These are phyloP conservation scores for Triangularia setosa DNA, from an alignment of 2,329 filamentous ascomycete species.

Conservation along the genomic window DNA sequence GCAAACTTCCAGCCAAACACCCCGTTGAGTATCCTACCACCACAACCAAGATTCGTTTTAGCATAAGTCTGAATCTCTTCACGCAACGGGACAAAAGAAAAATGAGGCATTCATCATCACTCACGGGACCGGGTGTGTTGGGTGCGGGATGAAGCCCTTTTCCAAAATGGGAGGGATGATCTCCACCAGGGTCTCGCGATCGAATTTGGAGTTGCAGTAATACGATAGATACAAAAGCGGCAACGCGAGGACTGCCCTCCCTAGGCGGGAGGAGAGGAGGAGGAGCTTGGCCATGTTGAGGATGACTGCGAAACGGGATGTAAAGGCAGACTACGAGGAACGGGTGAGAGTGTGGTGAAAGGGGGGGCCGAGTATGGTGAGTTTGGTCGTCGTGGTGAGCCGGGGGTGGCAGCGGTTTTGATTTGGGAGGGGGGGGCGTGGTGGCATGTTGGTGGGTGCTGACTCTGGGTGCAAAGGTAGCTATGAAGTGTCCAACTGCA, in stretches of 20 bases:
- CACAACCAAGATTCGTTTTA: not conserved
- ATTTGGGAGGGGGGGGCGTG: too few species aligned
- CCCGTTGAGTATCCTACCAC: not conserved
- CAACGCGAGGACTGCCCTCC: not conserved
- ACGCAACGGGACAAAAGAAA: too few species aligned
- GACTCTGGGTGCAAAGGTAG: too few species aligned
- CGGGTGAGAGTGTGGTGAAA: not conserved
- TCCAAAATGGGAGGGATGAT: not conserved
- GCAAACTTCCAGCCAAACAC: conserved; percentile 20
- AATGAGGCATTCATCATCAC: not conserved
- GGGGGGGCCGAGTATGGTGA: too few species aligned
- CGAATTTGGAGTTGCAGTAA: not conserved
- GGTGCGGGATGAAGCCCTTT: not conserved
- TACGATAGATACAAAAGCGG: not conserved
- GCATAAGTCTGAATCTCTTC: too few species aligned
- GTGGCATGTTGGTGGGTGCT: too few species aligned
- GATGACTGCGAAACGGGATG: not conserved
- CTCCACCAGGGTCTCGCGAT: not conserved
- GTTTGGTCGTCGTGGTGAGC: not conserved
- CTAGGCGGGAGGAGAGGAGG: not conserved
- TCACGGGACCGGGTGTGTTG: not conserved
- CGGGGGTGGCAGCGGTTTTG: too few species aligned
- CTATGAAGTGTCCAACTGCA: not conserved
- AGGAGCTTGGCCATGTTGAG: not conserved
- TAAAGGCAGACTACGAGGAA: not conserved